phyloP scores from a whole-genome alignment of 148 eudicot species.

The Heliamphora exappendiculata region DNA sequence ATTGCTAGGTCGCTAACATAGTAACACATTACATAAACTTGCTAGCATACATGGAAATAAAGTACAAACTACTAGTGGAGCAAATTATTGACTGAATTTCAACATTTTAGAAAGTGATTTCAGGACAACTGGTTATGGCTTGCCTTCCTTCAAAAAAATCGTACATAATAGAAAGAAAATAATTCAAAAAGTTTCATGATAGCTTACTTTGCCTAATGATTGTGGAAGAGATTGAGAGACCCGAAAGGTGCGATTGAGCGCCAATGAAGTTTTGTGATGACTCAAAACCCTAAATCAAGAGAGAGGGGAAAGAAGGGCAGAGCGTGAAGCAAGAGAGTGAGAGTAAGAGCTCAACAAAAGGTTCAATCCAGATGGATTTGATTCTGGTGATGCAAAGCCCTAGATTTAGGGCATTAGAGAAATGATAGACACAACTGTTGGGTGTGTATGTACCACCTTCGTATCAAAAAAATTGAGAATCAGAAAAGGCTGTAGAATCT shows the following conservation, averaged over 20 bases:
- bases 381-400: neutral
- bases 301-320: slow-evolving; percentile 26
- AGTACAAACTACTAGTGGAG: too few relatives aligned
- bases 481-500: too few relatives aligned
- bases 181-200: neutral
- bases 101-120: too few relatives aligned
- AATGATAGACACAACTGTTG: neutral
- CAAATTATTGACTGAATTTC: too few relatives aligned
- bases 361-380: neutral
- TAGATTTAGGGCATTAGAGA: neutral
- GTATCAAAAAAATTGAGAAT: neutral
- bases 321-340: slow-evolving; percentile 37
- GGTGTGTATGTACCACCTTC: neutral
- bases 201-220: slow-evolving; percentile 32
- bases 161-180: neutral
- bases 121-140: too few relatives aligned
- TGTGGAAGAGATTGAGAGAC: slow-evolving; percentile 25
- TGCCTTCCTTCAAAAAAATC: too few relatives aligned
- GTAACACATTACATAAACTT: too few relatives aligned
- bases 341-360: slow-evolving; percentile 61
- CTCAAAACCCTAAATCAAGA: slow-evolving; percentile 40
- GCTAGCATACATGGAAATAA: too few relatives aligned
- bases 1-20: too few relatives aligned
- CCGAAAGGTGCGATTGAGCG: slow-evolving; percentile 31
- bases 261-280: slow-evolving; percentile 20